A percentile compares a stretch with the other conserved stretches of the same genome.
These are phyloP conservation scores for Candida coquimbonensis DNA, from an alignment of 805 yeast species.

Conservation along the genomic window DNA sequence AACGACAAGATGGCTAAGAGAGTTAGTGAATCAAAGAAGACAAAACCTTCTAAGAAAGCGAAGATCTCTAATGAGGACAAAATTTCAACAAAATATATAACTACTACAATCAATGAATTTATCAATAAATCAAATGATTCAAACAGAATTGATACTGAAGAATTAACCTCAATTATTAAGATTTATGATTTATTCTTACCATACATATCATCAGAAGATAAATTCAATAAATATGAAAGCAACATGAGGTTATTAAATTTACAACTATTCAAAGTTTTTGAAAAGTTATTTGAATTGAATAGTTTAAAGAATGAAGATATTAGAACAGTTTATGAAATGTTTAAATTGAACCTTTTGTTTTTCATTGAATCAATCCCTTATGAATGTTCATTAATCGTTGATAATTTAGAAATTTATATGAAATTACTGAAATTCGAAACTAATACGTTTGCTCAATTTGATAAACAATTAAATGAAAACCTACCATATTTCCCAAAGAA, in stretches of 20 bases:
- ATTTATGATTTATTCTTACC: slow-evolving; percentile 19
- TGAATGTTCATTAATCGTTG: slow-evolving; percentile 43
- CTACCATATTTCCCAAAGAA: slow-evolving; percentile 46
- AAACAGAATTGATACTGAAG: slow-evolving; percentile 4
- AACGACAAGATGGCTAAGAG: slow-evolving; percentile 10
- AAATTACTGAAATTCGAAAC: slow-evolving; percentile 54
- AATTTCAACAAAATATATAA: slow-evolving; percentile 12
- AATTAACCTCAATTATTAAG: slow-evolving; percentile 6
- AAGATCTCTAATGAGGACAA: slow-evolving; percentile 1
- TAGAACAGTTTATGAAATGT: slow-evolving; percentile 47
- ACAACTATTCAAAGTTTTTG: slow-evolving; percentile 19
- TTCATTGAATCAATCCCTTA: slow-evolving; percentile 33
- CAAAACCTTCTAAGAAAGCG: slow-evolving; percentile 1
- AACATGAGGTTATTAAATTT: slow-evolving; percentile 16
- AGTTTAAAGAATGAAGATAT: slow-evolving; percentile 46
- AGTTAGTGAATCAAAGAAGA: slow-evolving; percentile 3
- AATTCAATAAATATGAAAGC: slow-evolving; percentile 13
- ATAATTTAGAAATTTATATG: slow-evolving; percentile 47
- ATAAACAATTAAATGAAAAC: slow-evolving; percentile 10
- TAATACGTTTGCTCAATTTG: slow-evolving; percentile 39
- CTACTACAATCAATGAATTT: slow-evolving; percentile 6
- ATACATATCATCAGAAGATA: slow-evolving; percentile 14
- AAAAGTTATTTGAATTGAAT: slow-evolving; percentile 13
- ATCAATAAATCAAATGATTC: slow-evolving; percentile 2
- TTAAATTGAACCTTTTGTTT: slow-evolving; percentile 37